phyloP scores from a whole-genome alignment of 1,284 basidiomycete species.

The Rhodotorula sp. region DNA sequence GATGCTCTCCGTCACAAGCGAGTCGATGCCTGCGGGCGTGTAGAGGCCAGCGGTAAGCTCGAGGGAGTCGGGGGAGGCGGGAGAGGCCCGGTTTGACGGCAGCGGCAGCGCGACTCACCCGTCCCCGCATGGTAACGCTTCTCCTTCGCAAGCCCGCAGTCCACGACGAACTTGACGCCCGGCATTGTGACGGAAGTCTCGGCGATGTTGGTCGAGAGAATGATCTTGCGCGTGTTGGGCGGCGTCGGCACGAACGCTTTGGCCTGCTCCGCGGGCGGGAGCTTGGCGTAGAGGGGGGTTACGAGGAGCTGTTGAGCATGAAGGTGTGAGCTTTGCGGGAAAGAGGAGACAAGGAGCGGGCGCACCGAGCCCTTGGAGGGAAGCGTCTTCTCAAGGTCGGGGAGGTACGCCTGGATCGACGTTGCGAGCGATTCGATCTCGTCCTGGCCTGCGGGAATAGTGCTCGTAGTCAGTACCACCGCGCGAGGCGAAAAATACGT shows the following conservation, averaged over 20 bases:
- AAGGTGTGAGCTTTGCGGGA: slow-evolving; percentile 11
- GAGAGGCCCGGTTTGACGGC: background rate
- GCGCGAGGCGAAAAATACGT: background rate
- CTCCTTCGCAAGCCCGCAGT: slow-evolving; percentile 93
- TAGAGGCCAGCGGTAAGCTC: background rate
- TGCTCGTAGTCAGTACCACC: background rate
- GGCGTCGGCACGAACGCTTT: slow-evolving; percentile 70
- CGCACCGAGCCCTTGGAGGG: slow-evolving; percentile 38
- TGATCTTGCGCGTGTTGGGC: slow-evolving; percentile 76
- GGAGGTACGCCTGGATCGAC: slow-evolving; percentile 63
- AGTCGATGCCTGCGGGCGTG: slow-evolving; percentile 71
- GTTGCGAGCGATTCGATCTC: slow-evolving; percentile 88
- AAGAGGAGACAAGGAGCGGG: background rate
- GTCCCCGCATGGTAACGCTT: slow-evolving; percentile 65
- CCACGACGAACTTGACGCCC: slow-evolving; percentile 91
- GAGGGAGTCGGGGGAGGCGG: background rate
- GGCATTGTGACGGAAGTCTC: slow-evolving; percentile 98
- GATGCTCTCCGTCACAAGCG: slow-evolving; percentile 78
- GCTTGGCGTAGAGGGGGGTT: slow-evolving; percentile 80
- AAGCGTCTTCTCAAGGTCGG: slow-evolving; percentile 31
- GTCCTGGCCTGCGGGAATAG: slow-evolving; percentile 72
- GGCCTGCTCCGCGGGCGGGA: slow-evolving; percentile 74
- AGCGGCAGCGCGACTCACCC: slow-evolving; percentile 13
- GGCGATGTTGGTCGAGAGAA: slow-evolving; percentile 94
- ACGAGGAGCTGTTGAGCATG: slow-evolving; percentile 62